Conservation (phyloP, 148 eudicot genomes). For the Chenopodium formosanum region DNA sequence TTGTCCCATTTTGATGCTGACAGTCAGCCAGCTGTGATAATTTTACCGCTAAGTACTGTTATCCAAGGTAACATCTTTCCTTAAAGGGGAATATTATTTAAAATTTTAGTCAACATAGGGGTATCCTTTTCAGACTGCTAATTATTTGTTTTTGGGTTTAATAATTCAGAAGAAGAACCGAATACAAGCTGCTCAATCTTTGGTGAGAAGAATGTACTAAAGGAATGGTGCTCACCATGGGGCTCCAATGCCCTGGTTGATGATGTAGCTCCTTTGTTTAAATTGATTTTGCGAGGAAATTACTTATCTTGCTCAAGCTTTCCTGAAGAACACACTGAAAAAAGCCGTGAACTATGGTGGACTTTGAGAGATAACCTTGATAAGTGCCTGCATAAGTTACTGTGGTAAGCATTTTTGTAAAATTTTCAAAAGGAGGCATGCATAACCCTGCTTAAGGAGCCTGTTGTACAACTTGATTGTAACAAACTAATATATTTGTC, state of each 20-base stretch:
- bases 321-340: slow-evolving; percentile 54
- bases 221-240: slow-evolving; percentile 77
- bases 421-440: neutral
- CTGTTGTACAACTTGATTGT: neutral
- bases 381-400: slow-evolving; percentile 54
- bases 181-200: slow-evolving; percentile 30
- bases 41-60: slow-evolving; percentile 58
- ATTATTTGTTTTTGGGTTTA: slow-evolving; percentile 8
- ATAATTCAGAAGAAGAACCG: slow-evolving; percentile 37
- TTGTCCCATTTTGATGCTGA: slow-evolving; percentile 66
- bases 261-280: slow-evolving; percentile 68
- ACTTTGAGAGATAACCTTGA: slow-evolving; percentile 60
- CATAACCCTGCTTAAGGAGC: neutral
- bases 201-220: slow-evolving; percentile 34
- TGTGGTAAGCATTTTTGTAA: slow-evolving; percentile 43
- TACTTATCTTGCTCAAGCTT: slow-evolving; percentile 54
- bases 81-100: too few relatives aligned
- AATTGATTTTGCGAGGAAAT: slow-evolving; percentile 56
- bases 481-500: neutral
- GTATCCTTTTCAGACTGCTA: neutral
- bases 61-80: slow-evolving; percentile 40
- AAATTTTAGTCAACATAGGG: neutral
- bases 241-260: slow-evolving; percentile 61
- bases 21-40: slow-evolving; percentile 58
- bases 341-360: slow-evolving; percentile 76